A percentile compares a stretch with the other conserved stretches of the same genome.
Evolutionary conservation across 768 basidiomycete genomes (phyloP).

Genomic region (Tricholoma saponaceum): DNA sequence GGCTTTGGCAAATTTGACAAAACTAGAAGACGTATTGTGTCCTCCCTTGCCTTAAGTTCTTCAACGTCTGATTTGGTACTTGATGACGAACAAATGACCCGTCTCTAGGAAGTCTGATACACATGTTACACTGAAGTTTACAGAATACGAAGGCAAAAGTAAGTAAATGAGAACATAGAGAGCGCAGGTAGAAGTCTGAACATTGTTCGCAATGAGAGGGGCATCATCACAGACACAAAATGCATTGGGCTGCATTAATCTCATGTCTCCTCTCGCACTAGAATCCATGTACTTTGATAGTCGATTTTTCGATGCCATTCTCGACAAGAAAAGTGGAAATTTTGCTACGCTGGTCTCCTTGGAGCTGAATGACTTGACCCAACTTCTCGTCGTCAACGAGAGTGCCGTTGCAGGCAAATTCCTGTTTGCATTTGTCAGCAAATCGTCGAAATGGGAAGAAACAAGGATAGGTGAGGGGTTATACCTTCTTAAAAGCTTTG

Average conservation of each 20-base stretch:
- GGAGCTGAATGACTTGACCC: conserved; percentile 97
- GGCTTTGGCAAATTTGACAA: too few species aligned
- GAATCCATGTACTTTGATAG: conserved; percentile 89
- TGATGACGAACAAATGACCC: too few species aligned
- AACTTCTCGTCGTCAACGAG: conserved; percentile 94
- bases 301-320: conserved; percentile 71
- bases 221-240: conserved; percentile 6
- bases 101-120: background rate
- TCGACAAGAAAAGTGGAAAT: conserved; percentile 84
- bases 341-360: conserved; percentile 94
- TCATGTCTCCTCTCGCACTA: conserved; percentile 29
- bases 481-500: conserved; percentile 98
- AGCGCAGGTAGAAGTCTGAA: background rate
- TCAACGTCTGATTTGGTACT: too few species aligned
- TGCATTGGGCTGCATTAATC: conserved; percentile 2
- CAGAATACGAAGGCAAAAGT: conserved; percentile 7
- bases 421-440: conserved; percentile 39
- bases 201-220: background rate
- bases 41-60: too few species aligned
- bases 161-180: background rate
- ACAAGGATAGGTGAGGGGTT: background rate
- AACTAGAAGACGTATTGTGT: too few species aligned
- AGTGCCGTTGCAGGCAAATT: conserved; percentile 98
- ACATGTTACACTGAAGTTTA: conserved; percentile 8
- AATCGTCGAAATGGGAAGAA: background rate